Evolutionary conservation across 768 basidiomycete genomes (phyloP), one percentile per base, ranked within the genome.

Genomic region (Tylopilus cervinicoccineus): DNA sequence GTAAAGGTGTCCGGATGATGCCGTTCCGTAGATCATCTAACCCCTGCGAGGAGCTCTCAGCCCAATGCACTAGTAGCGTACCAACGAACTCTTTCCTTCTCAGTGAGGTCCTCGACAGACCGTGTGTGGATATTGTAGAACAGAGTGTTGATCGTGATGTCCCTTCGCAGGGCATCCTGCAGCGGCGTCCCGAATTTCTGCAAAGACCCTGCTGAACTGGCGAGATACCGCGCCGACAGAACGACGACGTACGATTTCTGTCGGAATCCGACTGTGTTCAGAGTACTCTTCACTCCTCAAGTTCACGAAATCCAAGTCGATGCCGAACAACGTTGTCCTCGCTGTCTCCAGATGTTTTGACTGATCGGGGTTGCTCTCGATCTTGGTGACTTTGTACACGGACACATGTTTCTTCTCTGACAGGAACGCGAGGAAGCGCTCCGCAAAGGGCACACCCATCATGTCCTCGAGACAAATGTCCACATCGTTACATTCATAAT

Each of bases 311-410:
- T 99, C 96, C 39, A 98, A 73, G 49, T 93, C 90, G 38, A 88
- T 70, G 3, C 79, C 93, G 45, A 90, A 73, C 28, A 98, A 70
- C 36, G 79, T 82, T 32, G 92, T 84, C 34, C 85, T 85, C 3
- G 94, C 94, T 1, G 96, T 97, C 70, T 98, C 95, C 26, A 99
- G 77, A 69, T 99, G 96, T 64, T 99, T 99, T 27, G 91, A 94
- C 70, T 98, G 95, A 34, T 93, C 93, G 0, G 96, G 95, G 62
- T 98, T 98, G 51, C 84, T 83, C 49, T 89, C 90, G 50, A 99
- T 89, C 63, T 84, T 91, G 19, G 86, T 79, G 41, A 95, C 79
- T 59, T 80, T 79, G 14, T 68, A 64, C 2, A 71, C 58, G 1
- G 79, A 28, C 12, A 59, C 20, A 44, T 55, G 43, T 22, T 65